phyloP scores from a whole-genome alignment of 352 stramenopile species.

The Pythium aphanidermatum region DNA sequence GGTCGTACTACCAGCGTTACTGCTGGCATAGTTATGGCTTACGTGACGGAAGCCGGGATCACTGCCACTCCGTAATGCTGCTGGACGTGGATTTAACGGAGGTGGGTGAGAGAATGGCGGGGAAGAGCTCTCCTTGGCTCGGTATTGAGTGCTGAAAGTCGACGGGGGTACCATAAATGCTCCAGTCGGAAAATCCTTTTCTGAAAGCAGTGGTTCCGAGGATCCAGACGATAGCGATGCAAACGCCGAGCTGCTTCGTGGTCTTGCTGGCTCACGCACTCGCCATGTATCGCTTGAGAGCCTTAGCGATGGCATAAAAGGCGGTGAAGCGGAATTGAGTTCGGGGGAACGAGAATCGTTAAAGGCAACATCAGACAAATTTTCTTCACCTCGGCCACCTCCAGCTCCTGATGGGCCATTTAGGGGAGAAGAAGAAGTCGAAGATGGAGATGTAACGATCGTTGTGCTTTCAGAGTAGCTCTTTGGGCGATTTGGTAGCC shows the following conservation, averaged over 20 bases:
- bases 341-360: too few species aligned
- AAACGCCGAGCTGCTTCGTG: constrained; percentile 17
- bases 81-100: too few species aligned
- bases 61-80: constrained; percentile 18
- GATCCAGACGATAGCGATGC: constrained; percentile 4
- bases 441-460: constrained; percentile 52
- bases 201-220: constrained; percentile 2
- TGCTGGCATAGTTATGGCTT: constrained; percentile 19
- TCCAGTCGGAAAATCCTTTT: too few species aligned
- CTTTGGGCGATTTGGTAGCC: constrained; percentile 27
- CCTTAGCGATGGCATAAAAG: constrained; percentile 5
- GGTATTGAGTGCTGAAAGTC: neutral
- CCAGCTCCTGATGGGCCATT: too few species aligned
- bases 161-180: too few species aligned
- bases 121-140: neutral
- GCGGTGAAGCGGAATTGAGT: constrained; percentile 21
- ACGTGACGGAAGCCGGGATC: constrained; percentile 16
- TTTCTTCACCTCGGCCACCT: too few species aligned
- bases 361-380: too few species aligned
- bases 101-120: too few species aligned
- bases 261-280: constrained; percentile 12
- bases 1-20: constrained; percentile 22
- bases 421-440: constrained; percentile 60
- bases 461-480: constrained; percentile 65
- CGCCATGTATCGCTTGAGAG: constrained; percentile 16